Conservation (phyloP, 345 rosid species). For the Clarkia xantiana region DNA sequence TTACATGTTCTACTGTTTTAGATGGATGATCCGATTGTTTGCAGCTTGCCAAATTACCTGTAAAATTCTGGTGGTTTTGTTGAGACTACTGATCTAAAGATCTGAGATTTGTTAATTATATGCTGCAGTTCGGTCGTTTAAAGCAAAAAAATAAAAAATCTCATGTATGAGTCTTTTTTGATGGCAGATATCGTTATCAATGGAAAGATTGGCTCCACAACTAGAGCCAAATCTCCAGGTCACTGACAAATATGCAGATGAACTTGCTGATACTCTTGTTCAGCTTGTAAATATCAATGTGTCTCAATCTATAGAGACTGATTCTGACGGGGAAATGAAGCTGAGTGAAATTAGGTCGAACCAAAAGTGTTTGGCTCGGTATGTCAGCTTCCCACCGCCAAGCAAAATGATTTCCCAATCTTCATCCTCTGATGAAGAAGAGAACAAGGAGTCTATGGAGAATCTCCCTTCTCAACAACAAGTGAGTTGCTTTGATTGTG, state of each 20-base stretch:
- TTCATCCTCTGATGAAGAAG: conserved; percentile 20
- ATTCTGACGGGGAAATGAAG: conserved; percentile 23
- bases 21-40: too few relatives aligned
- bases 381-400: conserved; percentile 13
- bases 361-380: conserved; percentile 14
- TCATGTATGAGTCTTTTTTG: too few relatives aligned
- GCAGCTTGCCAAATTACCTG: too few relatives aligned
- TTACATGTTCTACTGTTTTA: too few relatives aligned
- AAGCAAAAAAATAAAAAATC: too few relatives aligned
- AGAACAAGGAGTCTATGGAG: conserved; percentile 12
- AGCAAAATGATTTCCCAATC: conserved; percentile 4
- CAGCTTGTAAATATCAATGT: conserved; percentile 14
- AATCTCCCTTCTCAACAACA: not conserved
- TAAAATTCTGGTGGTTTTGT: too few relatives aligned
- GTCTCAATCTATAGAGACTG: conserved; percentile 10
- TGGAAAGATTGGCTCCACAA: conserved; percentile 22
- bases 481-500: too few relatives aligned
- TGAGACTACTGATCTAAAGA: too few relatives aligned
- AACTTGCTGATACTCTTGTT: conserved; percentile 14
- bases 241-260: conserved; percentile 9
- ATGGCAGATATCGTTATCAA: conserved; percentile 7
- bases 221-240: not conserved
- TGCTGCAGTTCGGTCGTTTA: too few relatives aligned
- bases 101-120: too few relatives aligned
- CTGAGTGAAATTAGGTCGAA: conserved; percentile 15